phyloP scores from a whole-genome alignment of 1,284 basidiomycete species.

The Fistulinella cinereoalba region DNA sequence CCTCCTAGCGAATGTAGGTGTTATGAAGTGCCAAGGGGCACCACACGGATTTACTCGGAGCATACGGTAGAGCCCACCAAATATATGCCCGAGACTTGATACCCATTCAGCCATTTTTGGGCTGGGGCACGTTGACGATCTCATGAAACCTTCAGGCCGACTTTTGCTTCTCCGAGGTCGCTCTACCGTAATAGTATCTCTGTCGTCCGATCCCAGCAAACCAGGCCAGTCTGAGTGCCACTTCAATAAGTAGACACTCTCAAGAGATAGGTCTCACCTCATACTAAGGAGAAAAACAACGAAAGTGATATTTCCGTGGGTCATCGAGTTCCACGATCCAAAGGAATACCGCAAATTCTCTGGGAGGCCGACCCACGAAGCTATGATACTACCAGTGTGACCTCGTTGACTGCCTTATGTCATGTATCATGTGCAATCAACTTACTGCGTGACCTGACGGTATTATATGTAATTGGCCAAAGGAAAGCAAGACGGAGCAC shows the following conservation, averaged over 20 bases:
- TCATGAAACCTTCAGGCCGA: conserved; percentile 9
- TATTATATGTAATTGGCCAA: conserved; percentile 2
- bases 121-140: background rate
- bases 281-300: conserved; percentile 52
- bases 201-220: conserved; percentile 61
- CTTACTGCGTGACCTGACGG: conserved; percentile 55
- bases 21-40: conserved; percentile 31
- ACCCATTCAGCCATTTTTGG: background rate
- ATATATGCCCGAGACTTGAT: too few relatives aligned
- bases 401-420: conserved; percentile 2
- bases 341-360: conserved; percentile 49
- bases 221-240: conserved; percentile 50
- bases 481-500: background rate
- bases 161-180: conserved; percentile 16
- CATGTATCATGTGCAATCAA: conserved; percentile 3
- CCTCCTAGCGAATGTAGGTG: conserved; percentile 27
- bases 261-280: conserved; percentile 42
- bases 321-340: conserved; percentile 63
- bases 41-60: conserved; percentile 27
- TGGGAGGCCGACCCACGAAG: conserved; percentile 58
- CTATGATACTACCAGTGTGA: conserved; percentile 54
- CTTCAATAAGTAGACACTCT: background rate
- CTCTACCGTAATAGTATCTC: conserved; percentile 51
- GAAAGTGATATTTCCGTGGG: conserved; percentile 72
- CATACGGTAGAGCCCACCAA: conserved; percentile 11